Evolutionary conservation across 192 early-diverging fungal species (phyloP).

Genomic region (Podila epigama): DNA sequence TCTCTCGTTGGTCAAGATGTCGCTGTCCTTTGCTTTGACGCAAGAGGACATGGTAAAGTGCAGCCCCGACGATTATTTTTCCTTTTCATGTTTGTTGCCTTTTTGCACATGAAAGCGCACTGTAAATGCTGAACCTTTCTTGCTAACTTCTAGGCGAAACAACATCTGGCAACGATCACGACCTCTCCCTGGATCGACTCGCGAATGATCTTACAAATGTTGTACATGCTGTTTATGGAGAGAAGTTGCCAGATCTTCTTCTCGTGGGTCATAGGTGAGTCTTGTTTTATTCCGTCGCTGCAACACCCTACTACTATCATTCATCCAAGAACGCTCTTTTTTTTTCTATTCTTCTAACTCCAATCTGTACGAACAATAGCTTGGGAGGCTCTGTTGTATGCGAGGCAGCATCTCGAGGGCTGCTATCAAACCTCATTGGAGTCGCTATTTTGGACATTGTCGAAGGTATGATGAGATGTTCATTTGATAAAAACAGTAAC

Average conservation of each 20-base stretch:
- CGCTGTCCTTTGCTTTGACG: conserved; percentile 70
- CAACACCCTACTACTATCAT: not conserved
- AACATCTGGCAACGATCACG: conserved; percentile 53
- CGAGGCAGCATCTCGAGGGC: conserved; percentile 61
- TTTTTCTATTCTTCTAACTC: not conserved
- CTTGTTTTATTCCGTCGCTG: no score
- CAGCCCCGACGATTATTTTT: no score
- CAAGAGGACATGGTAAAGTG: conserved; percentile 79
- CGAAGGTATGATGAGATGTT: conserved; percentile 60
- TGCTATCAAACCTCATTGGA: conserved; percentile 62
- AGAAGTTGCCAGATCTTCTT: conserved; percentile 60
- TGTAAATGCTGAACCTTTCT: no score
- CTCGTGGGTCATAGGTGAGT: conserved; percentile 82
- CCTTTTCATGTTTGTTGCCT: no score
- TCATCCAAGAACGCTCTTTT: not conserved
- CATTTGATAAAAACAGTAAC: no score
- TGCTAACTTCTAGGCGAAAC: conserved; percentile 63
- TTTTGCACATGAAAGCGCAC: no score
- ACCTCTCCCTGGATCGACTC: conserved; percentile 64
- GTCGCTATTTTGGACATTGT: conserved; percentile 81
- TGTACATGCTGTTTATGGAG: conserved; percentile 54
- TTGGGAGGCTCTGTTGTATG: conserved; percentile 83
- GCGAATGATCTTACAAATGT: conserved; percentile 65
- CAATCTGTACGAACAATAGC: conserved; percentile 46
- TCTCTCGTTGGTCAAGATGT: conserved; percentile 39